Percentiles rank a stretch among this genome's conserved stretches.
Evolutionary conservation across 805 yeast genomes (phyloP).

Genomic region (Candida easanensis): DNA sequence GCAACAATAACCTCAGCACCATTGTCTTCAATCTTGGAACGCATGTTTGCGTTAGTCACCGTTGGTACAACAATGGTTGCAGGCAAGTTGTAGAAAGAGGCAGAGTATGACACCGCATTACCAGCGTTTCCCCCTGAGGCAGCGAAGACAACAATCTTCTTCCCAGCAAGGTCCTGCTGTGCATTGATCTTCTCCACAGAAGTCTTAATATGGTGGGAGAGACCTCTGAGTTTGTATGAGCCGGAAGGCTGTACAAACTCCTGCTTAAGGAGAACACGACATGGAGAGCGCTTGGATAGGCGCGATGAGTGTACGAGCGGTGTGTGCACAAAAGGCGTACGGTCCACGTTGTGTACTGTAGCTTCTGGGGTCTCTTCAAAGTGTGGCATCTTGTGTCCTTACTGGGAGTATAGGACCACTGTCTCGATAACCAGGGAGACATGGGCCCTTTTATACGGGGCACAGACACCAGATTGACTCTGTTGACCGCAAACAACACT

Average conservation of each 20-base stretch:
- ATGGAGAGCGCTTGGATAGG: constrained; percentile 29
- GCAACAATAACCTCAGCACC: constrained; percentile 50
- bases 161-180: constrained; percentile 25
- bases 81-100: constrained; percentile 34
- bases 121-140: constrained; percentile 60
- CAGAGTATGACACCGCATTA: constrained; percentile 50
- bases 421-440: too few species aligned
- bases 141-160: constrained; percentile 41
- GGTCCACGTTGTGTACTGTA: too few species aligned
- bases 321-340: constrained; percentile 29
- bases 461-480: too few species aligned
- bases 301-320: constrained; percentile 37
- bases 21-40: constrained; percentile 39
- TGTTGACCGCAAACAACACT: too few species aligned
- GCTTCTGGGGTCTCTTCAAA: too few species aligned
- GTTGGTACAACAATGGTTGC: constrained; percentile 61
- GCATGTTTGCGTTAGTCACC: constrained; percentile 44
- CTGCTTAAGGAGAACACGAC: constrained; percentile 44
- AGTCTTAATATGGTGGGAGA: constrained; percentile 44
- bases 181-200: constrained; percentile 27
- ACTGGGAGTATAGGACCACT: too few species aligned
- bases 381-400: too few species aligned
- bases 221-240: constrained; percentile 54
- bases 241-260: constrained; percentile 57
- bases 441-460: too few species aligned